Evolutionary conservation across 257 asterid genomes (phyloP), one percentile per base, ranked within the genome.

Genomic region (Penstemon davidsonii): DNA sequence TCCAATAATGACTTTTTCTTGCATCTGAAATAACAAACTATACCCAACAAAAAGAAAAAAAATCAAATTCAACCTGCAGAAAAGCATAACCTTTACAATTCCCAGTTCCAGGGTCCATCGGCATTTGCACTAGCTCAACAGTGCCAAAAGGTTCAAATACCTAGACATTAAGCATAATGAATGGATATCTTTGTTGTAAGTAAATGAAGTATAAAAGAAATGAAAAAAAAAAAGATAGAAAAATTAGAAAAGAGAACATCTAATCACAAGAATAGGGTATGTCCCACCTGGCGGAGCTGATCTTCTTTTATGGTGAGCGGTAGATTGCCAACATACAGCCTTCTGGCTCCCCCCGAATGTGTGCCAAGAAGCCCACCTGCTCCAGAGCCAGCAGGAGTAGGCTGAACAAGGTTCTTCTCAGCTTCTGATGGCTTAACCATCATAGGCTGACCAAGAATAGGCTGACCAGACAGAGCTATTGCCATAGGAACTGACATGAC

Each of bases 391-490:
- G 63, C 83, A 47, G 87, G 18, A 15, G 89, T 83, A 12, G 96
- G 74, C 78, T 80, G 92, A 75, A 86, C 85, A 66, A 86, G 92
- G 79, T 86, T 88, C 83, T 88, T 86, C 76, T 88, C 96, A 51
- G 96, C 96, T 76, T 88, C 96, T 18, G 92, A 88, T 11, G 92
- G 90, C 63, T 88, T 88, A 60, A 88, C 96, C 92, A 84, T 88
- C 73, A 86, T 86, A 2, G 92, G 86, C 45, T 68, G 82, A 61
- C 96, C 92, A 51, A 82, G 87, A 75, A 88, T 84, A 38, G 68
- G 90, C 78, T 86, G 90, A 52, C 96, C 96, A 66, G 90, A 86
- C 42, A 88, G 81, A 13, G 96, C 92, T 69, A 88, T 82, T 55
- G 90, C 96, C 90, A 88, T 81, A 38, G 95, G 95, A 55, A 88